Base-by-base conservation (phyloP, 768 basidiomycete species). In the Wakefieldia striispora region DNA sequence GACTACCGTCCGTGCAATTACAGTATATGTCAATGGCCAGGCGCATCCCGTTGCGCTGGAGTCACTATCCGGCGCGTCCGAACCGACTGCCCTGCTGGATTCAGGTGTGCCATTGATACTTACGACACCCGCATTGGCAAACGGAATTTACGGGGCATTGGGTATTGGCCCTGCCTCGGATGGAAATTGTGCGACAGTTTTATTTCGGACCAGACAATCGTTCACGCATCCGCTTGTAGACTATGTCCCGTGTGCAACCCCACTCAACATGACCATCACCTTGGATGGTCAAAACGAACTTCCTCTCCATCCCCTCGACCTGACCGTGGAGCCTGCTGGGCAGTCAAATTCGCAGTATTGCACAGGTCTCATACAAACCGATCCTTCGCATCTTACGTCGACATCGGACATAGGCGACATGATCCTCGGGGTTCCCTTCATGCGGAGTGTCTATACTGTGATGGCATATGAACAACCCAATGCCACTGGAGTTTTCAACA, bases 111-210 rank as follows among this genome's bases (percentile, higher is more conserved):
- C 88, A 0, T 49, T 76, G 13, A 89, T 91, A 43, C 62, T 91
- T 1, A 78, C 86, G 6, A 80, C 82, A 0, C 67, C 71, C 4
- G 45, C 58, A 3, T 72, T 91, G 17, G 85, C 88, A 14, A 84
- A 91, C 55, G 88, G 75, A 6, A 85, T 91, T 17, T 91, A 91
- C 50, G 88, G 88, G 9, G 84, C 88, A 4, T 68, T 88, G 45
- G 85, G 82, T 1, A 70, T 90, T 23, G 58, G 64, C 19, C 84
- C 86, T 8, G 77, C 71, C 0, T 48, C 70, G 2, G 83, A 88
- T 53, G 84, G 86, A 17, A 72, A 77, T 42, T 88, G 88, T 88
- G 55, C 52, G 86, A 71, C 14, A 4, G 3, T 41, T 24, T 46
- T 39, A 34, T 52, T 43, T 34, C 23, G 10, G 0, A 20, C 4